Percentiles rank a stretch among this genome's conserved stretches.
Conservation (phyloP, 306 rosid genomes). For the Fragaria iinumae region DNA sequence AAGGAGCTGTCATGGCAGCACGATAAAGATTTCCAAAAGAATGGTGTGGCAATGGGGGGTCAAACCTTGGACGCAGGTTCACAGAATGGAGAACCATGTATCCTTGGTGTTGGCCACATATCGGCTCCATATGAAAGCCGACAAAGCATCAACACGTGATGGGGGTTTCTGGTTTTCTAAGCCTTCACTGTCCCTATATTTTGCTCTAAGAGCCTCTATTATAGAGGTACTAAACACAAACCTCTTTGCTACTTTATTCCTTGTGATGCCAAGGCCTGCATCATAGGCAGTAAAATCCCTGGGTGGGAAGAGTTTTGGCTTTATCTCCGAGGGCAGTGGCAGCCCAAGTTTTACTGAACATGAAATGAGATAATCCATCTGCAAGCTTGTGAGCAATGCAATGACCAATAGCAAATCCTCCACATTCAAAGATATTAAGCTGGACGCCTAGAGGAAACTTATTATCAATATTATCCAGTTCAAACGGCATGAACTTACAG, state of each 20-base stretch:
- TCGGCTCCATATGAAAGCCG: slow-evolving; percentile 15
- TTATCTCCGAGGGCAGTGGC: slow-evolving; percentile 17
- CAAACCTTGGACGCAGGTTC: slow-evolving; percentile 22
- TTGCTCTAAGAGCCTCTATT: background rate
- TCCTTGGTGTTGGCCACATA: background rate
- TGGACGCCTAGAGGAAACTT: slow-evolving; percentile 19
- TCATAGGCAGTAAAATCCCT: background rate
- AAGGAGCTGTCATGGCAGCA: slow-evolving; percentile 5
- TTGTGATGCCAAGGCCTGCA: background rate
- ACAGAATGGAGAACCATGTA: slow-evolving; percentile 1
- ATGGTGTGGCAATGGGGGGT: slow-evolving; percentile 17
- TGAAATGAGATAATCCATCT: slow-evolving; percentile 24
- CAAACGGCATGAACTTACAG: slow-evolving; percentile 6
- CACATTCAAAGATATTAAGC: slow-evolving; percentile 28
- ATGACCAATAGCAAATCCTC: slow-evolving; percentile 25
- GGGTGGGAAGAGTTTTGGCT: slow-evolving; percentile 1
- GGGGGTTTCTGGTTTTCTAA: background rate
- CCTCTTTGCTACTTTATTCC: background rate
- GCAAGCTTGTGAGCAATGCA: slow-evolving; percentile 31
- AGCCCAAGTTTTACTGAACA: slow-evolving; percentile 23
- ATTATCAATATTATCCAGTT: slow-evolving; percentile 14
- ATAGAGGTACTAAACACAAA: background rate
- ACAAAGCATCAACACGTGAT: slow-evolving; percentile 10
- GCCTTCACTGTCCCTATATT: background rate
- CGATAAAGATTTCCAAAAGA: slow-evolving; percentile 20